These are phyloP conservation scores for Phylloporus sp. DNA, from an alignment of 1,284 basidiomycete species.

Conservation along the genomic window DNA sequence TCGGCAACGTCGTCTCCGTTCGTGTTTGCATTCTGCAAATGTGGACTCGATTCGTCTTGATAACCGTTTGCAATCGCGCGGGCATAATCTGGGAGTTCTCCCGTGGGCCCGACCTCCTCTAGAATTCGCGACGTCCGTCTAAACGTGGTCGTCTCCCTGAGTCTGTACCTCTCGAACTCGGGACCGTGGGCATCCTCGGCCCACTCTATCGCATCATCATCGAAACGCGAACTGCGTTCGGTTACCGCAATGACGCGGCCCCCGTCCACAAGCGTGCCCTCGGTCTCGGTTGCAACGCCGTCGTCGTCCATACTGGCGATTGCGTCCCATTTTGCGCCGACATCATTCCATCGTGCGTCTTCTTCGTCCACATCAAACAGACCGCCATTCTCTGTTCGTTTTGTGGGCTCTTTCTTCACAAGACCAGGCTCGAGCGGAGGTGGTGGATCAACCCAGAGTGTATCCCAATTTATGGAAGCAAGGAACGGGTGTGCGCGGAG, in stretches of 20 bases:
- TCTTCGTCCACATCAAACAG: slow-evolving; percentile 47
- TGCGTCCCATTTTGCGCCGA: slow-evolving; percentile 64
- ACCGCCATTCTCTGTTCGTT: slow-evolving; percentile 26
- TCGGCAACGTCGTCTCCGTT: slow-evolving; percentile 11
- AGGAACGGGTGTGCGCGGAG: slow-evolving; percentile 86
- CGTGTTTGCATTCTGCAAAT: neutral
- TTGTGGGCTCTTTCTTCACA: slow-evolving; percentile 54
- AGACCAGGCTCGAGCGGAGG: slow-evolving; percentile 67
- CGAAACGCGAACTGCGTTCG: slow-evolving; percentile 30
- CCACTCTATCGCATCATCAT: slow-evolving; percentile 54
- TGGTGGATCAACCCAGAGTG: slow-evolving; percentile 74
- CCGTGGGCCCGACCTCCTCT: slow-evolving; percentile 45
- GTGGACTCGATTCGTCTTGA: slow-evolving; percentile 3
- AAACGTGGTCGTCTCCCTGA: slow-evolving; percentile 15
- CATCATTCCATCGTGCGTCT: slow-evolving; percentile 55
- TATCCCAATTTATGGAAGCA: slow-evolving; percentile 69
- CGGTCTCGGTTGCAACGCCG: slow-evolving; percentile 27
- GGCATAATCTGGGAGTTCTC: slow-evolving; percentile 45
- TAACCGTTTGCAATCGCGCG: slow-evolving; percentile 15
- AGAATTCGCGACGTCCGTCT: slow-evolving; percentile 32
- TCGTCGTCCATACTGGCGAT: slow-evolving; percentile 26
- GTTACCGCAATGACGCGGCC: neutral
- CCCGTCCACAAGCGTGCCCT: slow-evolving; percentile 18
- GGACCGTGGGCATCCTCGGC: slow-evolving; percentile 54
- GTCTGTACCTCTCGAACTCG: slow-evolving; percentile 41